Base-by-base conservation (phyloP, 306 rosid species). In the Abrus pulchellus region DNA sequence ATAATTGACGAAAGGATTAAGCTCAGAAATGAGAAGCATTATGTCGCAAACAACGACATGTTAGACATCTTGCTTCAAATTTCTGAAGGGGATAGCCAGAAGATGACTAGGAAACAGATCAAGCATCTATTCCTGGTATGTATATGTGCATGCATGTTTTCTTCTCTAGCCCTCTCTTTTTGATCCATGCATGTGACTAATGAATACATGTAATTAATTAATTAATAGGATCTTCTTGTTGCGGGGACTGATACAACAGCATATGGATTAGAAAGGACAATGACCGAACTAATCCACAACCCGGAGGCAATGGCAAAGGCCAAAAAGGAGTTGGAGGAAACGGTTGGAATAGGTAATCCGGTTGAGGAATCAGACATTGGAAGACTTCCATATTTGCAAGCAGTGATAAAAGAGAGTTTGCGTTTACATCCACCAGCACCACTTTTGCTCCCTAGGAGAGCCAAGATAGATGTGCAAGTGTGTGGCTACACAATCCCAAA, bases 191-290 rank as follows among this genome's bases (percentile, higher is more conserved):
- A n/a, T n/a, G n/a, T n/a, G n/a, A n/a, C n/a, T n/a, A n/a, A n/a
- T n/a, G n/a, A n/a, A n/a, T n/a, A n/a, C n/a, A n/a, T n/a, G n/a
- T n/a, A n/a, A n/a, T n/a, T n/a, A n/a, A n/a, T n/a, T n/a, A n/a
- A n/a, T n/a, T 9, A 0, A 53, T 12, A 83, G 92, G 94, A 83
- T 29, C 57, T 92, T 0, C 86, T 90, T 36, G 84, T 77, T 2
- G 94, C 90, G 1, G 91, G 94, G 6, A 87, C 87, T 0, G 94
- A 90, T 1, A 90, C 94, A 68, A 86, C 90, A 0, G 79, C 94
- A 4, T 7, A 53, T 10, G 81, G 82, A 5, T 3, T 87, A 5
- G 91, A 83, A 67, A 89, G 93, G 83, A 86, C 90, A 30, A 81
- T 90, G 97, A 83, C 85, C 11, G 79, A 75, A 56, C 1, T 90